Evolutionary conservation across 2,329 filamentous ascomycete genomes (phyloP), one percentile per base, ranked within the genome.

Genomic region (Didymella sp.): DNA sequence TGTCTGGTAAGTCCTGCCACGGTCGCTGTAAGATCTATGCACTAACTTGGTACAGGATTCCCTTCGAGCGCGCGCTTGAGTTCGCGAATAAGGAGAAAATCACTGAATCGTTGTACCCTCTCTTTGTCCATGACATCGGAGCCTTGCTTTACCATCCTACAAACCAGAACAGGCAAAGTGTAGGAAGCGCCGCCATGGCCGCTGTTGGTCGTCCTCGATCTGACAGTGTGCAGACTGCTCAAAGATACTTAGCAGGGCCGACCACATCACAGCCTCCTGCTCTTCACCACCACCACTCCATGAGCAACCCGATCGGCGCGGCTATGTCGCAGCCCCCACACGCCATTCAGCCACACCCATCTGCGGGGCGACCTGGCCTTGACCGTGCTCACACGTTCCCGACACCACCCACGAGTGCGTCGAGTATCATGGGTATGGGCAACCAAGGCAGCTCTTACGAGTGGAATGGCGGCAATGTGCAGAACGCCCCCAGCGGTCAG

Each of bases 51-150:
- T 9, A 17, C 67, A 97, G 93, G 93, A 99, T 99, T 71, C 95
- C 95, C 2, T 98, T 96, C 70, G 95, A 98, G 68, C 89, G 95
- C 64, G 95, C 95, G n/a, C 81, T 99, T 51, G 95, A 98, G 70
- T 98, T 99, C 75, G 95, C 95, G 64, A 99, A 99, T 81, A 98
- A 97, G 84, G 95, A 99, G 78, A 98, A 98, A 80, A 99, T 98
- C 63, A 98, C 95, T 0, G 94, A 98, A 78, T 81, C 93, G 44
- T 81, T 98, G 51, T 99, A 98, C 76, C 95, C 95, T 49, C 82
- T 99, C 45, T 99, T 99, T 75, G 95, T 98, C 35, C 93, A 98
- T 78, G 96, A 98, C 78, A 98, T 98, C 73, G 92, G 92, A 58
- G 90, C 92, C 56, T 83, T 98, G 63, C 85, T 98, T 46, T 98